phyloP scores from a whole-genome alignment of 306 rosid genomes.

The Lablab purpureus region DNA sequence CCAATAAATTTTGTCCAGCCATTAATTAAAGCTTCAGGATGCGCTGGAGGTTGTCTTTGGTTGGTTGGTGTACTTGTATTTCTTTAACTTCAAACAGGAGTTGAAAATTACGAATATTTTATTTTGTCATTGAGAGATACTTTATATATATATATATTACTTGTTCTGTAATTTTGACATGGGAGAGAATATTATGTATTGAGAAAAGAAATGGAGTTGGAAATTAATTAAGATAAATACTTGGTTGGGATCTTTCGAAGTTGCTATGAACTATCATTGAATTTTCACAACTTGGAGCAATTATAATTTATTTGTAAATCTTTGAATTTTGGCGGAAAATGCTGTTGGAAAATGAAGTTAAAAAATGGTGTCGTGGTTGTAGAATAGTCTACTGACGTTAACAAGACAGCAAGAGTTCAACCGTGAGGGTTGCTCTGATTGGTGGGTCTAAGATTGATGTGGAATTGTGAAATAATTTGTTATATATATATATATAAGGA shows the following conservation, averaged over 20 bases:
- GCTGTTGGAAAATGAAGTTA: no score
- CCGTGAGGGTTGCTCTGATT: background rate
- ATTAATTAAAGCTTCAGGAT: no score
- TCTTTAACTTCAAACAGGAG: background rate
- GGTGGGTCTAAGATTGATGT: background rate
- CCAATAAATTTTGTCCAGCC: no score
- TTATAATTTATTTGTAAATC: background rate
- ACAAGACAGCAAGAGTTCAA: background rate
- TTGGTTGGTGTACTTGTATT: background rate
- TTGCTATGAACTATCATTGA: background rate
- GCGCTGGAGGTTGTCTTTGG: no score
- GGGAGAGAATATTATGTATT: background rate
- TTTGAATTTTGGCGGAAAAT: background rate
- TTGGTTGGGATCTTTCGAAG: background rate
- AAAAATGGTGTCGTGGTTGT: background rate
- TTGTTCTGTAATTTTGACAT: background rate
- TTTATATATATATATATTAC: no score
- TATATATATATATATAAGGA: no score
- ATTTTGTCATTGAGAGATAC: background rate
- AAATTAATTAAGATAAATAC: background rate
- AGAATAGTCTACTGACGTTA: background rate
- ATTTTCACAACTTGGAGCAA: background rate
- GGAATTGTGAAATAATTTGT: background rate
- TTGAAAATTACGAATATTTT: background rate
- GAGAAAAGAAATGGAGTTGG: background rate